phyloP scores from a whole-genome alignment of 768 basidiomycete species.

The Trametes meyenii region DNA sequence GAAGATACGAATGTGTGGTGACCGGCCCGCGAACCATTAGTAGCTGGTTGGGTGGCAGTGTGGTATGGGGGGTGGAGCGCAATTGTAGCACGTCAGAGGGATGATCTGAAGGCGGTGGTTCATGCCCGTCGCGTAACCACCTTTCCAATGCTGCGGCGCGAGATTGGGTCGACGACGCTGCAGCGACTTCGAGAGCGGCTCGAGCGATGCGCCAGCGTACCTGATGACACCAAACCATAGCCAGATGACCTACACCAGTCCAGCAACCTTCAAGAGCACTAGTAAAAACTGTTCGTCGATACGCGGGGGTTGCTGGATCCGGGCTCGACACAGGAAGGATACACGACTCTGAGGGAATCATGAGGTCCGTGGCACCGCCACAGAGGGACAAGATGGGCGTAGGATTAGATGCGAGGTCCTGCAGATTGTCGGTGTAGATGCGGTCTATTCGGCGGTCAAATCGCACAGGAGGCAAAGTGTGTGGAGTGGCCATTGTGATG shows the following conservation, averaged over 20 bases:
- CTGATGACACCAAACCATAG: conserved; percentile 99
- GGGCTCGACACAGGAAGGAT: conserved; percentile 46
- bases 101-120: conserved; percentile 37
- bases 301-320: conserved; percentile 27
- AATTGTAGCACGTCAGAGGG: conserved; percentile 5
- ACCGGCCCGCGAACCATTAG: conserved; percentile 14
- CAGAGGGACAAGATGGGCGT: conserved; percentile 83
- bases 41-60: conserved; percentile 5
- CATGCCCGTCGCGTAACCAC: conserved; percentile 71
- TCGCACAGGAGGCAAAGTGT: conserved; percentile 83
- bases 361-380: conserved; percentile 89
- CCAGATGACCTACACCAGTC: conserved; percentile 94
- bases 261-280: conserved; percentile 88
- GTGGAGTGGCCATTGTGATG: conserved; percentile 97
- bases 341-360: conserved; percentile 91
- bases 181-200: conserved; percentile 69
- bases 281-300: conserved; percentile 75
- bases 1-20: conserved; percentile 1
- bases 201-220: conserved; percentile 88
- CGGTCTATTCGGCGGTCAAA: conserved; percentile 79
- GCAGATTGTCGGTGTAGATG: conserved; percentile 59
- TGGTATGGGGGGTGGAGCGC: neutral
- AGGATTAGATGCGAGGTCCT: conserved; percentile 43
- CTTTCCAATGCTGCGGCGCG: conserved; percentile 50
- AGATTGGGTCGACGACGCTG: conserved; percentile 30